Base-by-base conservation (phyloP, 1,139 yeast species). In the Magnusiomyces ingens region DNA sequence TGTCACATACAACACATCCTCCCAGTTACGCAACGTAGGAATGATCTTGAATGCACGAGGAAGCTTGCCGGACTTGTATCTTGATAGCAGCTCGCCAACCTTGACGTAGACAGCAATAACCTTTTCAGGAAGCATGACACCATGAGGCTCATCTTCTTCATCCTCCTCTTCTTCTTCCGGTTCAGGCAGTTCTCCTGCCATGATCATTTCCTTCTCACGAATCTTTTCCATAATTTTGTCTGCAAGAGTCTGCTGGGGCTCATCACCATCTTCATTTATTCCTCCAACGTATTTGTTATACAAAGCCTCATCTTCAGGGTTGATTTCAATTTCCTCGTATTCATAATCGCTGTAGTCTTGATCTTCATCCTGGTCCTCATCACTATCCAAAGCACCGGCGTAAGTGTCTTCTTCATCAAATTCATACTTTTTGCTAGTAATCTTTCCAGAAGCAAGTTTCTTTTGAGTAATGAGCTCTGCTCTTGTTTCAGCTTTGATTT, bases 61-160 rank as follows among this genome's bases (percentile, higher is more conserved):
- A 55, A 93, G 77, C 71, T 90, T 91, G 51, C 99, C 99, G 64
- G 94, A 96, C 43, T 91, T 85, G 80, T 95, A 94, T n/a, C 94
- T 82, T 15, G 93, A 79, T 57, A 93, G 75, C 51, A 93, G 84
- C 61, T 82, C 83, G 10, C 98, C 99, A 51, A 93, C 93, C 66
- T 89, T 88, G 53, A 89, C 85, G 68, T 91, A 93, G 1, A 96
- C 98, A 58, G 85, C 90, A 63, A 94, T 90, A 52, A 93, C 98
- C 68, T 93, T 91, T 53, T 96, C 96, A 12, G 99, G 99, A 54
- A 93, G 76, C 63, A 84, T 78, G 3, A 93, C 97, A 61, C 78
- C 78, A 57, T 73, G 74, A 49, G 63, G 60, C 53, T 64, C 69
- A 42, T 52, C 60, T 13, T 57, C 64, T 8, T 47, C 58, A 22